Evolutionary conservation across 345 rosid genomes (phyloP).

Genomic region (Microcos paniculata): DNA sequence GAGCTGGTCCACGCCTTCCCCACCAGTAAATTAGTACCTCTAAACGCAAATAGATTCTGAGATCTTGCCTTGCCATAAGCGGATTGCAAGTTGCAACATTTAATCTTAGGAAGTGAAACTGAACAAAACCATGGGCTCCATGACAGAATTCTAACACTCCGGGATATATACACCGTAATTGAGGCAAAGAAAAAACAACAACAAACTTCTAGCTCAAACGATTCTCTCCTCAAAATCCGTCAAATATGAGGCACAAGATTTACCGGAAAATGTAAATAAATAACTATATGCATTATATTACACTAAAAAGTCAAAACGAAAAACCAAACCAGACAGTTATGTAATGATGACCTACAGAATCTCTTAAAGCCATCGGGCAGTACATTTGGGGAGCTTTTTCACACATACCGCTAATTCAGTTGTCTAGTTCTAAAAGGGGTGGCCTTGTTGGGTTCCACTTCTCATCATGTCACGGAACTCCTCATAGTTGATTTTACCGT

Average conservation of each 20-base stretch:
- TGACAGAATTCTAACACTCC: not conserved
- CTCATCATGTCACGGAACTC: slow-evolving; percentile 90
- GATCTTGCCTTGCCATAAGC: not conserved
- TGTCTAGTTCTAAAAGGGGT: slow-evolving; percentile 34
- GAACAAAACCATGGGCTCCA: not conserved
- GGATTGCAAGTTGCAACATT: not conserved
- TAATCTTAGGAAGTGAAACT: not conserved
- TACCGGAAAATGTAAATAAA: not conserved
- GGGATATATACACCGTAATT: not conserved
- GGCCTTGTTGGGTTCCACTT: slow-evolving; percentile 65
- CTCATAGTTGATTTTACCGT: slow-evolving; percentile 81
- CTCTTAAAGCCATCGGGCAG: not conserved
- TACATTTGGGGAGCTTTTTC: not conserved
- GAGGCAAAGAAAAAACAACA: not conserved
- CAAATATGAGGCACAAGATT: not conserved
- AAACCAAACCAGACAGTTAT: not conserved
- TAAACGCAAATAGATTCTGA: not conserved
- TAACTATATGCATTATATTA: slow-evolving; percentile 1
- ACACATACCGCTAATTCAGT: not conserved
- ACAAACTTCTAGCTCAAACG: not conserved
- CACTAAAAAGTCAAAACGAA: not conserved
- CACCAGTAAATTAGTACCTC: not conserved
- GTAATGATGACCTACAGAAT: not conserved
- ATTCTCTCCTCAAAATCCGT: slow-evolving; percentile 4
- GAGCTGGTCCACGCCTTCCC: not conserved